Base-by-base conservation (phyloP, 305 asterid genomes). In the Andrographis paniculata region DNA sequence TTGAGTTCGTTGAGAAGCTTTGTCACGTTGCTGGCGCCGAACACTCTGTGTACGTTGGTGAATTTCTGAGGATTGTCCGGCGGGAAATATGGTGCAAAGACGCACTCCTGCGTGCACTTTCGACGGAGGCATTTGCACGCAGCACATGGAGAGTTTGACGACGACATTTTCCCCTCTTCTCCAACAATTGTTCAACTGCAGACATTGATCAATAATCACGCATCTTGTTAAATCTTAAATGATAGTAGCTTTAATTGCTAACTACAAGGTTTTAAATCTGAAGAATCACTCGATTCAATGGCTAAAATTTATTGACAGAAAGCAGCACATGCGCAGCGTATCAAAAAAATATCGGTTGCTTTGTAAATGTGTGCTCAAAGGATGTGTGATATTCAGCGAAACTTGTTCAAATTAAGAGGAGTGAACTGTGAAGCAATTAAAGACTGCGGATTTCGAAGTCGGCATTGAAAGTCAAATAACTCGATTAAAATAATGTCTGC, bases 61-160 rank as follows among this genome's bases (percentile, higher is more conserved):
- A 86, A 86, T n/a, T 86, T 86, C n/a, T 82, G 96, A 0, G 96
- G 94, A 66, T 87, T 89, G 41, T 87, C 96, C 0, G 96, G 94
- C 0, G 94, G 96, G 55, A 87, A 87, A 35, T 82, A 87, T 2
- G 94, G 93, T 4, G 96, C 75, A 53, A 87, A 87, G 30, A 77
- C 68, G 77, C 96, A 87, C 0, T 79, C 89, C 0, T 94, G 78
- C 75, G 69, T 68, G 72, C 96, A 87, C 55, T 87, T 87, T 50
- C 96, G 61, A 52, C 96, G 72, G 48, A 87, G 60, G 75, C 83
- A 87, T 53, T 87, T 87, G 93, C 96, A 87, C 38, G 96, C 96
- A 0, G 96, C 96, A 63, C 96, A 87, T 18, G 96, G 96, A 7
- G 82, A 74, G 64, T 78, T 87, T 24, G 30, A 24, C 30, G 8